Evolutionary conservation across 2,329 filamentous ascomycete species (phyloP), one percentile per base, ranked within the genome.

Genomic region (Nemania diffusa): DNA sequence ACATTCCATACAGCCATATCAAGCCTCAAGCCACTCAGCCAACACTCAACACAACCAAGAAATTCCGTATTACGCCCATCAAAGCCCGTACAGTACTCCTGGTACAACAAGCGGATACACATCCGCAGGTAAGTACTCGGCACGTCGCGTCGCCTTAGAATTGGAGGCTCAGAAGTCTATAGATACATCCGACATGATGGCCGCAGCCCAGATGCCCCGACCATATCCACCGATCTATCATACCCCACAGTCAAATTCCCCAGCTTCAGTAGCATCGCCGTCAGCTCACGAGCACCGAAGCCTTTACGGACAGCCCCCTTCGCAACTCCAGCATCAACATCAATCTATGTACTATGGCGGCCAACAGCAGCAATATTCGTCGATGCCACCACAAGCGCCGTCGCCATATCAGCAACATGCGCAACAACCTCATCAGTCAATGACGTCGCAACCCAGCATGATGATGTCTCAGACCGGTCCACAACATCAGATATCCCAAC

Each of bases 171-270:
- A 78, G 60, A 59, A 27, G 17, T 59, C 53, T 20, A 64, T 69
- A 88, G 87, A 88, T 77, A 87, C 84, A 68, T 84, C 84, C 81
- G 87, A 89, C 72, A 90, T 90, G 84, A 91, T 88, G 86, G 91
- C 90, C 81, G 85, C 87, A 75, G 83, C 82, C 69, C 82, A 84
- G 77, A 86, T 89, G 92, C 91, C 93, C 80, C 88, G 91, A 79
- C 88, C 90, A 53, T 97, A 97, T 79, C 94, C 94, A 73, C 93
- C 93, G 68, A 97, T 97, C 78, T 97, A 97, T 79, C 93, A 97
- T 80, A 97, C 94, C 20, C 94, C 94, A 62, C 94, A 97, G 82
- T 97, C 94, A 64, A 97, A 95, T 81, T 97, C 95, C 62, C 95
- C 95, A 56, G 93, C 93, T 44, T 97, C 94, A 57, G 94, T 97